Evolutionary conservation across 352 stramenopile genomes (phyloP), one percentile per base, ranked within the genome.

Genomic region (Globisporangium viniferum): DNA sequence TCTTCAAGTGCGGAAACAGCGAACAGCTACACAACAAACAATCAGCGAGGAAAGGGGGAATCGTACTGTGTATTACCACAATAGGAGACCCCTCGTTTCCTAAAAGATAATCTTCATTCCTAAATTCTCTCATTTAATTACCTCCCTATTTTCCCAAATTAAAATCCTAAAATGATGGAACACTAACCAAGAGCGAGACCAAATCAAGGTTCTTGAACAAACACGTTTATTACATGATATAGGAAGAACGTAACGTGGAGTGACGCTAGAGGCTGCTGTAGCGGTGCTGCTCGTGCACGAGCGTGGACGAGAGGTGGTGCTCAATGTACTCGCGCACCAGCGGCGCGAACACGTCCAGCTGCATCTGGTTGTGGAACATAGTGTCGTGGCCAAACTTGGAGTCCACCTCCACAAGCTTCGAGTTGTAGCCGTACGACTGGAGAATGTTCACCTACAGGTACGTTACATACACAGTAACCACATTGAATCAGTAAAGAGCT

Each of bases 361-460:
- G 82, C 82, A 93, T 91, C 67, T 92, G 85, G 0, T 64, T 69
- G 64, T 92, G 82, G 74, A 97, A 94, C 86, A 97, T 95, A 56
- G 90, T 70, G 67, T 96, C 90, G 70, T 97, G 90, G 35, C 90
- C 90, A 51, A 91, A 96, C 66, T 91, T 94, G 12, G 83, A 95
- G 73, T 94, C 78, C 46, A 97, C 76, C 39, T 92, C 78, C 12
- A 92, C 77, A 3, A 96, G 76, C 57, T 80, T 71, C 55, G 79
- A 81, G 55, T 88, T 75, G 65, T 72, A 75, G 69, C 79, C 87
- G 68, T 85, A 96, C 59, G 79, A 93, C 71, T 94, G 81, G 18
- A 95, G 66, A 48, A 95, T 93, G 71, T 90, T 81, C 15, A 51
- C 44, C 44, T 51, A n/a, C 18, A 51, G 1, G 20, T 49, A 20